Evolutionary conservation across 345 rosid species (phyloP).

Genomic region (Dovyalis caffra): DNA sequence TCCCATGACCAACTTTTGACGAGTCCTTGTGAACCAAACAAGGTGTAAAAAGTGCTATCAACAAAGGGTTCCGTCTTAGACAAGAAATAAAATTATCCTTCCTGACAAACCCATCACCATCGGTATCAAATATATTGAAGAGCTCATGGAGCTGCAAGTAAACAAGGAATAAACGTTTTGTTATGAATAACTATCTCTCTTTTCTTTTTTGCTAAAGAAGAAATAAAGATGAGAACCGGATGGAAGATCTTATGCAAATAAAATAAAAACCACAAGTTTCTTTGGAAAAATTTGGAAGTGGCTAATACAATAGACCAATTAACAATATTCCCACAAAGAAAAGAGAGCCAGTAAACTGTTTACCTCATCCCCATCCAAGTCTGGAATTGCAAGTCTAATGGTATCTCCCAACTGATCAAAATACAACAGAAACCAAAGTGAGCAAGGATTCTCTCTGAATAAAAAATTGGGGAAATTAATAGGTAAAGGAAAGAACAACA

Average conservation of each 20-base stretch:
- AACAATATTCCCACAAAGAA: background rate
- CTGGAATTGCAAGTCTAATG: slow-evolving; percentile 52
- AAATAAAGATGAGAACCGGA: background rate
- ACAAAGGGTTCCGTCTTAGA: slow-evolving; percentile 67
- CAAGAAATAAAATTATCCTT: slow-evolving; percentile 53
- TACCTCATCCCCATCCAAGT: slow-evolving; percentile 61
- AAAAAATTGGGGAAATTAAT: background rate
- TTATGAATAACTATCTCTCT: background rate
- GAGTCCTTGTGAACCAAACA: slow-evolving; percentile 27
- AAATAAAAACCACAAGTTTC: background rate
- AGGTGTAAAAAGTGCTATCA: slow-evolving; percentile 59
- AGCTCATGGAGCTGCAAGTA: slow-evolving; percentile 51
- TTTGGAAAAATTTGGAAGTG: background rate
- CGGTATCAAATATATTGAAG: slow-evolving; percentile 49
- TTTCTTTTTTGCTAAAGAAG: background rate
- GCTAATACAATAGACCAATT: background rate
- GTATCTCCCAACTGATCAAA: slow-evolving; percentile 56
- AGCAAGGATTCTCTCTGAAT: slow-evolving; percentile 15
- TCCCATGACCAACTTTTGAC: slow-evolving; percentile 20
- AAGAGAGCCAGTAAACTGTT: background rate
- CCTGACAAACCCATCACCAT: slow-evolving; percentile 54
- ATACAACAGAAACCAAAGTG: slow-evolving; percentile 10
- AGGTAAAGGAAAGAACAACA: background rate
- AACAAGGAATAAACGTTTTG: background rate
- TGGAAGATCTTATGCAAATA: background rate